phyloP scores from a whole-genome alignment of 2,329 filamentous ascomycete species.

The Neofusicoccum kwambonambiense region DNA sequence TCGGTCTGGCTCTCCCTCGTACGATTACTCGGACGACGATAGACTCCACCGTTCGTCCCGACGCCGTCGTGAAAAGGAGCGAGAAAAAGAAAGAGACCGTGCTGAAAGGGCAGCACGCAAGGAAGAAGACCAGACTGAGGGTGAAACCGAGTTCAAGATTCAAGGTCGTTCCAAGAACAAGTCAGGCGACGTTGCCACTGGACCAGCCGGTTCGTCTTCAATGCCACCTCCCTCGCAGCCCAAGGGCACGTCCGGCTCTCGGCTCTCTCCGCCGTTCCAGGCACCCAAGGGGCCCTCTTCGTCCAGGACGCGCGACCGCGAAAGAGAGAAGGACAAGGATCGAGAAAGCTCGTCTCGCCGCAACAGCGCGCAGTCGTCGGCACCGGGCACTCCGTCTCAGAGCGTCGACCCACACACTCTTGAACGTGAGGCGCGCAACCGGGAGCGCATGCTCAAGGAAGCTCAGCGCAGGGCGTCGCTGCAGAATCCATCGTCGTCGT shows the following conservation, averaged over 20 bases:
- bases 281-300: conserved; percentile 34
- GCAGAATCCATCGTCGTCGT: conserved; percentile 6
- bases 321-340: not conserved
- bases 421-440: conserved; percentile 65
- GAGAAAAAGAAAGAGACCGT: conserved; percentile 37
- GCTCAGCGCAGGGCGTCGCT: conserved; percentile 54
- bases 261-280: conserved; percentile 24
- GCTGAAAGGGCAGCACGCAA: conserved; percentile 2
- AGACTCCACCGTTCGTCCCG: conserved; percentile 41
- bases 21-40: conserved; percentile 37
- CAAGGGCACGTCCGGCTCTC: conserved; percentile 21
- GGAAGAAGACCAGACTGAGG: conserved; percentile 38
- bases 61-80: conserved; percentile 30
- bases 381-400: conserved; percentile 17
- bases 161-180: conserved; percentile 38
- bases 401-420: conserved; percentile 61
- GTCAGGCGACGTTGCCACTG: conserved; percentile 20
- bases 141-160: conserved; percentile 50
- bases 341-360: not conserved
- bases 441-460: conserved; percentile 67
- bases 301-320: conserved; percentile 7
- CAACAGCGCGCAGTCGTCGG: not conserved
- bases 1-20: conserved; percentile 38
- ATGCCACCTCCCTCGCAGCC: conserved; percentile 40
- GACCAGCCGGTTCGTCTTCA: conserved; percentile 19